These are phyloP conservation scores for Annulohypoxylon truncatum DNA, from an alignment of 2,329 filamentous ascomycete species.

Conservation along the genomic window DNA sequence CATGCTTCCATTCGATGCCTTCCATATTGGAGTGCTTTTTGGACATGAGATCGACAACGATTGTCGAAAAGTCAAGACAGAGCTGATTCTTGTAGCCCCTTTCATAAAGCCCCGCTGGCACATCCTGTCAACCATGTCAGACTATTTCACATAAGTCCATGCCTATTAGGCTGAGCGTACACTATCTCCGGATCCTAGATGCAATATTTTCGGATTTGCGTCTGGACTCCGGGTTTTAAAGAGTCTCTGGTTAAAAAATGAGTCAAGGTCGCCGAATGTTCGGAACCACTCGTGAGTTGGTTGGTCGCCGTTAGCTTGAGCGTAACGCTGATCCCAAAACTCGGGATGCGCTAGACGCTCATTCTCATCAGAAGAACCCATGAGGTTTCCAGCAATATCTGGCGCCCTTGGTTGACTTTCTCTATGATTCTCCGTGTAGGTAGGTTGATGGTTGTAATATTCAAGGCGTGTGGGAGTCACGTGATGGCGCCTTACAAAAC, in stretches of 20 bases:
- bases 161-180: slow-evolving; percentile 51
- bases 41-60: slow-evolving; percentile 65
- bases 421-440: background rate
- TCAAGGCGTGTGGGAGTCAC: background rate
- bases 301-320: slow-evolving; percentile 50
- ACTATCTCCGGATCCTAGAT: slow-evolving; percentile 69
- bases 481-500: background rate
- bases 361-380: slow-evolving; percentile 42
- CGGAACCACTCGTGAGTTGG: slow-evolving; percentile 67
- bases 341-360: slow-evolving; percentile 54
- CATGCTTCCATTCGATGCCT: slow-evolving; percentile 61
- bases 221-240: slow-evolving; percentile 50
- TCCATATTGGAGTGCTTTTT: slow-evolving; percentile 53
- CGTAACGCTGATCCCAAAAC: slow-evolving; percentile 65
- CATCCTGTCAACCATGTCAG: slow-evolving; percentile 53
- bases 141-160: background rate
- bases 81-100: slow-evolving; percentile 64
- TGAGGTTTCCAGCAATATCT: background rate
- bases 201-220: slow-evolving; percentile 59
- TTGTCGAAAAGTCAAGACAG: slow-evolving; percentile 67
- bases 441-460: background rate
- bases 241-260: slow-evolving; percentile 59
- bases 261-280: slow-evolving; percentile 59
- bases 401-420: background rate
- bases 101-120: slow-evolving; percentile 61